Evolutionary conservation across 768 basidiomycete genomes (phyloP), one percentile per base, ranked within the genome.

Genomic region (Leccinum pellstonianum): DNA sequence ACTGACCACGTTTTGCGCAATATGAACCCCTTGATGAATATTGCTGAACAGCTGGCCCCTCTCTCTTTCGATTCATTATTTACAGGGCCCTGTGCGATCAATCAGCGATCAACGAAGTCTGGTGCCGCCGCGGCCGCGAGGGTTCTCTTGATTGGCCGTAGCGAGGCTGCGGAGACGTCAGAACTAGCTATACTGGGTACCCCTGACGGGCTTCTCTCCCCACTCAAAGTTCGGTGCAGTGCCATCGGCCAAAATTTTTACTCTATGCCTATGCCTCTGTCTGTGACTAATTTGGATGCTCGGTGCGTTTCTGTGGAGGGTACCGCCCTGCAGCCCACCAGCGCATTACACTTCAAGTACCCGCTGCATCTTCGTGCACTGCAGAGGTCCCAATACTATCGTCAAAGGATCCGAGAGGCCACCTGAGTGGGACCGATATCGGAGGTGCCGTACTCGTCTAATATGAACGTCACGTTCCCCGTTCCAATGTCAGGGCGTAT

Each of bases 141-240:
- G 57, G 49, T 19, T 50, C 58, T 54, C 52, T 58, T 58, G 15
- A 56, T 52, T n/a, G 46, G 61, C 55, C 65, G 37, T 55, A 3
- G 50, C 54, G 46, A 35, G 31, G 23, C 33, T 52, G 31, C 25
- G 5, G 46, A 37, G 38, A 41, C 49, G 14, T 35, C 9, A 17
- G 51, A 63, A 65, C 66, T 49, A 57, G 53, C 47, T 51, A 41
- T 43, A 43, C 41, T 17, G 5, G 6, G n/a, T 10, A 53, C 38
- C 37, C 27, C 35, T 58, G 35, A 27, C 10, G 47, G 6, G 7
- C 33, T 52, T 65, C 60, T 54, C 55, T 19, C 11, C 12, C 29
- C 58, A 41, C 48, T 56, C 57, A 64, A 60, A 49, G 41, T 37
- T 64, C 51, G 55, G 46, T 62, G 68, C 68, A 60, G 65, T 65